phyloP scores from a whole-genome alignment of 495 filamentous ascomycete species.

The Aspergillus heteromorphus region DNA sequence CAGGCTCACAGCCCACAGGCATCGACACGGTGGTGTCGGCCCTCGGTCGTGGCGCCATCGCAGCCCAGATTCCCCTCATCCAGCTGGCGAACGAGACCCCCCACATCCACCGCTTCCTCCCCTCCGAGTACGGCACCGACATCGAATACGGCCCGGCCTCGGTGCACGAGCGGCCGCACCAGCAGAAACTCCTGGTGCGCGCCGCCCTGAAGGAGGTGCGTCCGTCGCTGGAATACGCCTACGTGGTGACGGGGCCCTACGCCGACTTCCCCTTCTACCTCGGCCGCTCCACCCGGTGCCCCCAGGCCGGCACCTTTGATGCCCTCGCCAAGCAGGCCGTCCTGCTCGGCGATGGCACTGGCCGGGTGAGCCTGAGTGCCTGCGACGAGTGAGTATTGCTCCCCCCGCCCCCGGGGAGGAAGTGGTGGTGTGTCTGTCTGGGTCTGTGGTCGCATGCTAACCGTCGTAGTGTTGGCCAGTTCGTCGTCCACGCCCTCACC shows the following conservation, averaged over 20 bases:
- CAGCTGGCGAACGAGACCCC: constrained; percentile 50
- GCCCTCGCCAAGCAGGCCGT: constrained; percentile 49
- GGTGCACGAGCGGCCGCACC: constrained; percentile 59
- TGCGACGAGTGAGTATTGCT: constrained; percentile 57
- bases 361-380: constrained; percentile 56
- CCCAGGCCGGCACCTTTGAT: constrained; percentile 50
- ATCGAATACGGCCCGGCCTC: constrained; percentile 60
- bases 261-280: constrained; percentile 57
- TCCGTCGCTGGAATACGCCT: constrained; percentile 52
- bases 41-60: constrained; percentile 54
- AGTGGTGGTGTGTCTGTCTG: too few relatives aligned
- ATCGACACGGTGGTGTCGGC: constrained; percentile 64
- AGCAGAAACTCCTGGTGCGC: constrained; percentile 62
- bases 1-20: constrained; percentile 17
- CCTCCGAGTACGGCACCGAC: constrained; percentile 71
- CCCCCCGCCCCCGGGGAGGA: neutral
- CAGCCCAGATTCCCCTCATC: constrained; percentile 54
- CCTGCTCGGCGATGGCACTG: constrained; percentile 53
- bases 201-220: constrained; percentile 46
- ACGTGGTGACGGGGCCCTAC: constrained; percentile 64
- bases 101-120: constrained; percentile 61
- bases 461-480: constrained; percentile 53
- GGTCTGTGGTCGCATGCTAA: too few relatives aligned
- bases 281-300: constrained; percentile 8
- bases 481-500: constrained; percentile 54